Conservation (phyloP, 805 yeast species). For the Candida loeiensis region DNA sequence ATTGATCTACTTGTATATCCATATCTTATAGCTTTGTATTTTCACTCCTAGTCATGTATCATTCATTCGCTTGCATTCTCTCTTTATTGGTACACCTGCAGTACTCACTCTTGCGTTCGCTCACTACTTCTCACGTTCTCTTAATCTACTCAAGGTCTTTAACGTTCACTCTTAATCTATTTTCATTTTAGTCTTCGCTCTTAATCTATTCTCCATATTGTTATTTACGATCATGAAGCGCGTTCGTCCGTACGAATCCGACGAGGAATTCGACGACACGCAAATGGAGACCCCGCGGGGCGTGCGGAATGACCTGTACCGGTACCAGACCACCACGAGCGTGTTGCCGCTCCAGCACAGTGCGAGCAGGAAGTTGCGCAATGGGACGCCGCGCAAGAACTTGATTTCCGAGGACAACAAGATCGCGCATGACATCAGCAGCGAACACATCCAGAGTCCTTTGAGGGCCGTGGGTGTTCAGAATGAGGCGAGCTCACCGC, state of each 20-base stretch:
- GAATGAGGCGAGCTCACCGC: too few relatives aligned
- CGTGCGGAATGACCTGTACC: slow-evolving; percentile 4
- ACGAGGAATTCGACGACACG: slow-evolving; percentile 31
- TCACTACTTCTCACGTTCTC: too few relatives aligned
- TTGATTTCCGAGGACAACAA: neutral
- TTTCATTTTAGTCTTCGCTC: neutral
- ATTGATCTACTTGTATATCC: too few relatives aligned
- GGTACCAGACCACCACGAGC: slow-evolving; percentile 1
- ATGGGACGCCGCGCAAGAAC: neutral
- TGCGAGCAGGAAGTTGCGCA: neutral
- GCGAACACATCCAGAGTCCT: neutral
- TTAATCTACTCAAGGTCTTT: neutral
- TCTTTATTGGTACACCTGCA: too few relatives aligned
- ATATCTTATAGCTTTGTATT: too few relatives aligned
- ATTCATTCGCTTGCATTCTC: too few relatives aligned
- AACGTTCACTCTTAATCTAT: neutral
- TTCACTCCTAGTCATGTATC: too few relatives aligned
- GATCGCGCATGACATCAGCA: neutral
- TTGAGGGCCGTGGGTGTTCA: too few relatives aligned
- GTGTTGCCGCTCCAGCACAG: slow-evolving; percentile 1
- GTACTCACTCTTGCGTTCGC: too few relatives aligned
- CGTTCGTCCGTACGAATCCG: slow-evolving; percentile 11
- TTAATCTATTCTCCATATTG: neutral
- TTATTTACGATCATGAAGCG: slow-evolving; percentile 4
- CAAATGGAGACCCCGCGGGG: slow-evolving; percentile 24